phyloP scores from a whole-genome alignment of 331 rosid genomes.

The Stylosanthes scabra region DNA sequence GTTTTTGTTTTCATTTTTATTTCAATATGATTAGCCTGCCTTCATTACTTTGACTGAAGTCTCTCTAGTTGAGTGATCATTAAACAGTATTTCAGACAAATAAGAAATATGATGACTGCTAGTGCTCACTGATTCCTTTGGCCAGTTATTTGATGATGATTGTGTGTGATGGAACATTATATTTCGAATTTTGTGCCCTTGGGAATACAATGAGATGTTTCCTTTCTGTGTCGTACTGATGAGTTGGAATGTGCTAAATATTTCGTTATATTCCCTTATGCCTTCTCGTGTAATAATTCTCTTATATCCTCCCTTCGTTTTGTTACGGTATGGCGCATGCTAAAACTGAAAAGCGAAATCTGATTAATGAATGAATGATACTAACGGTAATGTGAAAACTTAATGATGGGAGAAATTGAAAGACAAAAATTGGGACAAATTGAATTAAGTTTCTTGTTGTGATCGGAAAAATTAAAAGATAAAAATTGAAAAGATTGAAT shows the following conservation, averaged over 20 bases:
- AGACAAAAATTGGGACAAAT: no score
- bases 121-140: constrained; percentile 23
- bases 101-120: constrained; percentile 32
- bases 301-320: no score
- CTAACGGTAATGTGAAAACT: no score
- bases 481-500: no score
- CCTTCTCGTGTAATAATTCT: neutral
- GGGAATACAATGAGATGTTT: constrained; percentile 21
- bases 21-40: constrained; percentile 24
- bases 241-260: constrained; percentile 20
- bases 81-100: constrained; percentile 36
- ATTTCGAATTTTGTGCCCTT: neutral
- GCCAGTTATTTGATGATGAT: constrained; percentile 13
- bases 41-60: constrained; percentile 8
- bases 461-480: no score
- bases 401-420: no score
- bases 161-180: constrained; percentile 5
- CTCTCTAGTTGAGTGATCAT: constrained; percentile 37
- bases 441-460: no score
- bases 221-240: neutral
- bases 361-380: no score
- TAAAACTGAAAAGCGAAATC: no score
- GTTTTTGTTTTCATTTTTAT: neutral
- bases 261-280: neutral
- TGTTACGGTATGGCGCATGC: no score